Evolutionary conservation across 108 stramenopile genomes (phyloP), one percentile per base, ranked within the genome.

Genomic region (Skeletonema marinoi): DNA sequence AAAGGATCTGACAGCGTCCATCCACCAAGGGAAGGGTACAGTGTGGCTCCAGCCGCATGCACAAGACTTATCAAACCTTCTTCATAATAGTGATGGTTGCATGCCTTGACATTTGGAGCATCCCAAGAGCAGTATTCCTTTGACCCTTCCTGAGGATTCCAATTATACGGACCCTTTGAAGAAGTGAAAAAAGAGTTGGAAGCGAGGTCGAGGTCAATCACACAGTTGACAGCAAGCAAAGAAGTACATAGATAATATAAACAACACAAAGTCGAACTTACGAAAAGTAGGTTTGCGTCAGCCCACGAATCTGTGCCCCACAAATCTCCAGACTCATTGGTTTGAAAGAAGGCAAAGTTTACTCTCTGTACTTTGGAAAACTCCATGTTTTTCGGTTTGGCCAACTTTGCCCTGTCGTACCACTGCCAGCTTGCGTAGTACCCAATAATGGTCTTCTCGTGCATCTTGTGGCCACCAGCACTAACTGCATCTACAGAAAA

Each of bases 371-470:
- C 60, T 61, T 80, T 84, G 10, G 42, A 50, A 48, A 81, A 81
- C n/a, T 80, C 68, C 75, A 84, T 71, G 42, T 70, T 76, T 46
- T 56, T 33, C 3, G 83, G 83, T 33, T 70, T 72, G 3, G 75
- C 74, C 16, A 81, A n/a, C 30, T 72, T 66, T 2, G 48, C 35
- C 11, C 83, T 74, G 46, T 84, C 83, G 58, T 84, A 84, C 74
- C 75, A 77, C 25, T 84, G 83, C 83, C 83, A 84, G 25, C 44
- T 39, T 1, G 81, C 77, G 69, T 75, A 83, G 33, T 83, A 83
- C 3, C 83, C 83, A 7, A 84, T 58, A 33, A 84, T 84, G 17
- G 83, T 84, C 38, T 84, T 84, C 16, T 60, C 75, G 25, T 76
- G 81, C 32, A 6, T 66, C 7, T 60, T 67, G 19, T 13, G 42